Conservation (phyloP, 768 basidiomycete genomes). For the Podaxis sp. region DNA sequence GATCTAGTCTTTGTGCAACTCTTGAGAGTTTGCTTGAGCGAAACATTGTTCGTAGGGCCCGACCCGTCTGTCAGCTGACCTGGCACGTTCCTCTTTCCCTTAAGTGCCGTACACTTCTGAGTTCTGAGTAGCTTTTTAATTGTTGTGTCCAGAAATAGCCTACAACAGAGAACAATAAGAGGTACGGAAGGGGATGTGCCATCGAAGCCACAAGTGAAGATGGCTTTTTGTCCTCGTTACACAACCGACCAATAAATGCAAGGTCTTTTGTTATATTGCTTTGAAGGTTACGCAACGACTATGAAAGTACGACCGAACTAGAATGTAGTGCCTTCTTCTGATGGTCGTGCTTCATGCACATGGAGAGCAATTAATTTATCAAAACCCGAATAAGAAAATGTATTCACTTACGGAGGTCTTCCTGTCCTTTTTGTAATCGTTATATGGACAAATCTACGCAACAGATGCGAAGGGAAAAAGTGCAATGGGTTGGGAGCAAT, state of each 20-base stretch:
- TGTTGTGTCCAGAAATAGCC: conserved; percentile 6
- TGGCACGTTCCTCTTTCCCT: neutral
- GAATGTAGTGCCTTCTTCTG: too few species aligned
- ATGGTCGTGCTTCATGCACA: too few species aligned
- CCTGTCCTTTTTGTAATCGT: too few species aligned
- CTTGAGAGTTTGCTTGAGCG: neutral
- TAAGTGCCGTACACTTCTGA: neutral
- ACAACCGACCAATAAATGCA: neutral
- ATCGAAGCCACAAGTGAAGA: neutral
- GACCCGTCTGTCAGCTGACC: neutral
- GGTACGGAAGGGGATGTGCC: neutral
- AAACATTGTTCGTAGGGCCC: neutral
- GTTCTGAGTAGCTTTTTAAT: neutral
- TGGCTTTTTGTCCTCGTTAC: neutral
- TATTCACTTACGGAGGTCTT: too few species aligned
- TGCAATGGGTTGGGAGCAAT: too few species aligned
- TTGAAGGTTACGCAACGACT: too few species aligned
- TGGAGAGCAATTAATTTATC: too few species aligned
- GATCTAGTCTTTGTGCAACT: neutral
- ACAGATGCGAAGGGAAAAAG: too few species aligned
- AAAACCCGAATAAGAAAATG: too few species aligned
- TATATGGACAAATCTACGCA: too few species aligned
- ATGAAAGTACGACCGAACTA: too few species aligned
- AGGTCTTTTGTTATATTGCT: neutral
- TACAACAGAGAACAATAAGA: conserved; percentile 1